Conservation (phyloP, 2,329 filamentous ascomycete species). For the Microcera coccophila region DNA sequence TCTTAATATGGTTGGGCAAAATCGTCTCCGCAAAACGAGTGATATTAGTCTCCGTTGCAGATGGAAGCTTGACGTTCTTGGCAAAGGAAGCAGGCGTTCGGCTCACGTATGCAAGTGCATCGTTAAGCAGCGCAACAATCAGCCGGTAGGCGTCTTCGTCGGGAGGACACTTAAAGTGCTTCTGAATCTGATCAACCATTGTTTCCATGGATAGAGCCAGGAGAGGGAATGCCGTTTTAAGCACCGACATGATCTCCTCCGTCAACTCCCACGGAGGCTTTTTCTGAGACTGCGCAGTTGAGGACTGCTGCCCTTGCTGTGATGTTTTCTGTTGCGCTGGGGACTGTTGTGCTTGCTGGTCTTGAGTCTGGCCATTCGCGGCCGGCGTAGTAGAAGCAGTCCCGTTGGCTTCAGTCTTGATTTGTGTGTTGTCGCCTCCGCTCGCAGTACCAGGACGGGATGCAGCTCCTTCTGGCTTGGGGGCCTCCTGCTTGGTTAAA, state of each 20-base stretch:
- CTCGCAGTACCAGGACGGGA: slow-evolving; percentile 52
- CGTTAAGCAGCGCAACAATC: slow-evolving; percentile 95
- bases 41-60: slow-evolving; percentile 92
- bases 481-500: slow-evolving; percentile 51
- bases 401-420: slow-evolving; percentile 45
- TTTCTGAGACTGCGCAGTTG: slow-evolving; percentile 42
- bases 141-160: slow-evolving; percentile 97
- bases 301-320: neutral
- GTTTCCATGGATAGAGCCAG: slow-evolving; percentile 98
- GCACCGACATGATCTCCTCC: slow-evolving; percentile 88
- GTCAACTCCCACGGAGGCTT: slow-evolving; percentile 95
- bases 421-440: slow-evolving; percentile 38
- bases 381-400: slow-evolving; percentile 25
- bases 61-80: slow-evolving; percentile 83
- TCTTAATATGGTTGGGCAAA: slow-evolving; percentile 87
- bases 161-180: slow-evolving; percentile 97
- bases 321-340: neutral
- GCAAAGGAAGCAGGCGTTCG: slow-evolving; percentile 83
- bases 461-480: slow-evolving; percentile 34
- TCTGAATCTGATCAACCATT: slow-evolving; percentile 98
- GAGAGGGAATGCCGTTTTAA: slow-evolving; percentile 95
- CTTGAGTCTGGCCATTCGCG: slow-evolving; percentile 23
- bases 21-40: slow-evolving; percentile 96
- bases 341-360: slow-evolving; percentile 18
- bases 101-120: slow-evolving; percentile 88